Percentiles rank a stretch among this genome's conserved stretches.
phyloP scores from a whole-genome alignment of 1,284 basidiomycete genomes.

The Boletus sp. region DNA sequence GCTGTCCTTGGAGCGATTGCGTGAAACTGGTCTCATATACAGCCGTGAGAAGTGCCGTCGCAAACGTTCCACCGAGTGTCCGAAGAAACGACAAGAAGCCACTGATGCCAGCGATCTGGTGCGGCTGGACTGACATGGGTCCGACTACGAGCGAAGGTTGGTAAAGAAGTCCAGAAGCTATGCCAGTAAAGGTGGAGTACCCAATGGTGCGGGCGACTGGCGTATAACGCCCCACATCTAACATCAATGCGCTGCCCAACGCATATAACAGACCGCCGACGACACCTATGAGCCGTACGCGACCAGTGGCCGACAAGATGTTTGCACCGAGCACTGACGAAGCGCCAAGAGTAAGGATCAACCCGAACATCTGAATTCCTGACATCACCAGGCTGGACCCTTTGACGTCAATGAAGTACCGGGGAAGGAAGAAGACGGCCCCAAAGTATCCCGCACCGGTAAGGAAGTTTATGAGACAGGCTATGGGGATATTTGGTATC shows the following conservation, averaged over 20 bases:
- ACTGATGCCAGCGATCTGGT: conserved; percentile 34
- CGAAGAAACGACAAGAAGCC: conserved; percentile 35
- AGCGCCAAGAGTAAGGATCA: conserved; percentile 31
- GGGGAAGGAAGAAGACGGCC: conserved; percentile 34
- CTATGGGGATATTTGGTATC: conserved; percentile 33
- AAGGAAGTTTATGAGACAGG: conserved; percentile 35
- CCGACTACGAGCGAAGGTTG: conserved; percentile 36
- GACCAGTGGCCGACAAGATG: conserved; percentile 30
- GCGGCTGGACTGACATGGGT: conserved; percentile 34
- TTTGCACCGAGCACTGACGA: conserved; percentile 34
- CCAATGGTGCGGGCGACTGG: conserved; percentile 28
- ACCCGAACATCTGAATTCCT: conserved; percentile 32
- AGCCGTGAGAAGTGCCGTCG: conserved; percentile 34
- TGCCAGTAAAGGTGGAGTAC: conserved; percentile 31
- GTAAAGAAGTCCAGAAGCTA: conserved; percentile 32
- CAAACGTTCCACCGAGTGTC: conserved; percentile 34
- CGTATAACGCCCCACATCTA: conserved; percentile 29
- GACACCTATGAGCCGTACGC: conserved; percentile 29
- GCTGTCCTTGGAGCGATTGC: conserved; percentile 24
- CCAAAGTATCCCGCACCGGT: conserved; percentile 37
- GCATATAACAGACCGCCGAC: conserved; percentile 31
- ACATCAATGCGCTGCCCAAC: conserved; percentile 30
- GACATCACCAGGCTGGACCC: conserved; percentile 30
- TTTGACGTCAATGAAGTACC: conserved; percentile 37
- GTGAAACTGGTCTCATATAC: conserved; percentile 33